These are phyloP conservation scores for Malassezia pachydermatis DNA, from an alignment of 1,284 basidiomycete genomes.

Conservation along the genomic window DNA sequence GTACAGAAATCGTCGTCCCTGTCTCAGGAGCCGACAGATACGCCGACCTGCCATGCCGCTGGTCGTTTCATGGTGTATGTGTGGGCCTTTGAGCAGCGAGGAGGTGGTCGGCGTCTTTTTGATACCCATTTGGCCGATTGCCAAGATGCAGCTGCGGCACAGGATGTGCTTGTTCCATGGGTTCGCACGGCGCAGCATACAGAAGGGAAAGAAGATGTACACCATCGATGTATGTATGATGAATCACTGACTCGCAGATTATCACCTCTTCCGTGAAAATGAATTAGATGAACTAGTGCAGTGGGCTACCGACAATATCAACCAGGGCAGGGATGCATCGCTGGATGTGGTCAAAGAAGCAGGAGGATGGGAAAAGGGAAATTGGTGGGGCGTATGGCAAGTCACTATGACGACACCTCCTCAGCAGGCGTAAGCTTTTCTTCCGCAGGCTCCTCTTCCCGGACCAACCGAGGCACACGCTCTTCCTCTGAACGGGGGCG, in stretches of 20 bases:
- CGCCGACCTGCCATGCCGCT: slow-evolving; percentile 45
- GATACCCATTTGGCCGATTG: slow-evolving; percentile 12
- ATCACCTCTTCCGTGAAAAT: slow-evolving; percentile 39
- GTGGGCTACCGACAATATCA: slow-evolving; percentile 23
- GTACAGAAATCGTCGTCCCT: background rate
- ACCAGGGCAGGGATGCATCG: background rate
- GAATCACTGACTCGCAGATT: slow-evolving; percentile 21
- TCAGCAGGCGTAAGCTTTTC: no score
- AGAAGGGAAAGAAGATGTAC: slow-evolving; percentile 16
- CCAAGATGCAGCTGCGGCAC: slow-evolving; percentile 5
- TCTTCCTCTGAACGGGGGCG: slow-evolving; percentile 1
- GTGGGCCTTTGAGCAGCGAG: slow-evolving; percentile 94
- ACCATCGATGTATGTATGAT: slow-evolving; percentile 31
- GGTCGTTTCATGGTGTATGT: slow-evolving; percentile 85
- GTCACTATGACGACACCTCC: slow-evolving; percentile 18
- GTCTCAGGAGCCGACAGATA: background rate
- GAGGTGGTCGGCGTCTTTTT: slow-evolving; percentile 35
- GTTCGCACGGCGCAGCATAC: slow-evolving; percentile 25
- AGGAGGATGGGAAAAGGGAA: slow-evolving; percentile 44
- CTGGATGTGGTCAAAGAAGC: slow-evolving; percentile 25
- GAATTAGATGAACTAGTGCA: slow-evolving; percentile 41
- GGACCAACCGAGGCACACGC: slow-evolving; percentile 21
- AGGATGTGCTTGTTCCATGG: slow-evolving; percentile 46
- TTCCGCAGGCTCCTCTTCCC: slow-evolving; percentile 15
- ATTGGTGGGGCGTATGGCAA: slow-evolving; percentile 47